Percentiles rank a stretch among this genome's conserved stretches.
Evolutionary conservation across 108 stramenopile species (phyloP).

Genomic region (Conticribra weissflogii): DNA sequence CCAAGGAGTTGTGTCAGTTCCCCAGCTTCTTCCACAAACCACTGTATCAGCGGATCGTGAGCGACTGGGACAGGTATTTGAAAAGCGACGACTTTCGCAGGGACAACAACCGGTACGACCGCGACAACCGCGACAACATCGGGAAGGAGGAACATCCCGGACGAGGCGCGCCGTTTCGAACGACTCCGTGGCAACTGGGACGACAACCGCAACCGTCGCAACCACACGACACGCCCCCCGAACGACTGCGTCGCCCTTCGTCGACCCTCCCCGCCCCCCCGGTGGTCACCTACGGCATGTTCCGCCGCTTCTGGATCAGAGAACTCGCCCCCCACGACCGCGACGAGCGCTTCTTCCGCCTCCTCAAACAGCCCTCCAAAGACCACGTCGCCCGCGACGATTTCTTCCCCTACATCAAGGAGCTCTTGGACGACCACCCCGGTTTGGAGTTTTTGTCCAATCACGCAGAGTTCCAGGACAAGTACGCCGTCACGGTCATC

Average conservation of each 20-base stretch:
- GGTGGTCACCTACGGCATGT: slow-evolving; percentile 62
- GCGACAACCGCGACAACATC: not conserved
- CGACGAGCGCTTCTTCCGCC: slow-evolving; percentile 90
- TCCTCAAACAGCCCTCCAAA: slow-evolving; percentile 77
- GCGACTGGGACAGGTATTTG: slow-evolving; percentile 54
- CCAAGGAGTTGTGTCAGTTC: slow-evolving; percentile 91
- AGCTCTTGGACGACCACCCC: slow-evolving; percentile 91
- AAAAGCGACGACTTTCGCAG: not conserved
- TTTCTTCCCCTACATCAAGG: slow-evolving; percentile 92
- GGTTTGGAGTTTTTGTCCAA: slow-evolving; percentile 89
- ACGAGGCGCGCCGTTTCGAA: no score
- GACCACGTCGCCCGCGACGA: slow-evolving; percentile 91
- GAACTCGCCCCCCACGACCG: slow-evolving; percentile 95
- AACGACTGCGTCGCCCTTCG: not conserved
- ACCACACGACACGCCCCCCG: not conserved
- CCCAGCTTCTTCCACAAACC: slow-evolving; percentile 94
- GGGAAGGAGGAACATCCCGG: not conserved
- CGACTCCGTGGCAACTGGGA: not conserved
- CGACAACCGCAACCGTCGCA: not conserved
- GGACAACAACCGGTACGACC: no score
- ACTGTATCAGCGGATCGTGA: slow-evolving; percentile 79
- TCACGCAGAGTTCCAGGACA: slow-evolving; percentile 96
- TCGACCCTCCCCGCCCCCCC: slow-evolving; percentile 13
- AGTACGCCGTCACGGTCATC: slow-evolving; percentile 96
- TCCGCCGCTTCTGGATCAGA: slow-evolving; percentile 82